phyloP scores from a whole-genome alignment of 768 basidiomycete genomes.

The Tulasnella calospora region DNA sequence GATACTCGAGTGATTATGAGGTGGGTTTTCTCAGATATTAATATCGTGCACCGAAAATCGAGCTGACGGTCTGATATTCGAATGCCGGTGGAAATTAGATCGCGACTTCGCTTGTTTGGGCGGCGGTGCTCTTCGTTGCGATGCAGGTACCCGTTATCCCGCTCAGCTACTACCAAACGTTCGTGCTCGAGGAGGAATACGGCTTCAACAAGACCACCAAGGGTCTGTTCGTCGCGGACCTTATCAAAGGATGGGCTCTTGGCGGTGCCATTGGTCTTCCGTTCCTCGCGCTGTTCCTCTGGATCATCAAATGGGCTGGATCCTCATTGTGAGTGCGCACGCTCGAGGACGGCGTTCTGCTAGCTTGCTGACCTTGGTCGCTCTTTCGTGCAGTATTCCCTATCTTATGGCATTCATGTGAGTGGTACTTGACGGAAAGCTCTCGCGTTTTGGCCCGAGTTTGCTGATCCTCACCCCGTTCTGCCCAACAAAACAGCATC shows the following conservation, averaged over 20 bases:
- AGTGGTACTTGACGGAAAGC: conserved; percentile 33
- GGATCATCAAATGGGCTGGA: conserved; percentile 89
- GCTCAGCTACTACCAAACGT: conserved; percentile 77
- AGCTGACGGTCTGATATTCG: background rate
- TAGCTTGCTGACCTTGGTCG: conserved; percentile 15
- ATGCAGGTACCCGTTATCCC: conserved; percentile 70
- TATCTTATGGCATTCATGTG: conserved; percentile 93
- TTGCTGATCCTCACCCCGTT: background rate
- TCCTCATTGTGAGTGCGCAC: conserved; percentile 53
- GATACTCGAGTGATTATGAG: conserved; percentile 68
- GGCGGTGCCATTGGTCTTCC: conserved; percentile 72
- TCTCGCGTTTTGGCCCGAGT: background rate
- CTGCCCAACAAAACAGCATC: conserved; percentile 46
- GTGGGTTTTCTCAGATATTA: conserved; percentile 41
- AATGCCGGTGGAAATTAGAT: conserved; percentile 50
- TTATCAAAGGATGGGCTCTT: conserved; percentile 73
- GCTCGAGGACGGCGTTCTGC: background rate
- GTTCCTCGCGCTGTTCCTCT: conserved; percentile 80
- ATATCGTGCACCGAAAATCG: too few relatives aligned
- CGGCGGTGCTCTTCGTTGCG: conserved; percentile 58
- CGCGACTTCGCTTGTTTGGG: conserved; percentile 73
- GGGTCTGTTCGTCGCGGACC: conserved; percentile 66
- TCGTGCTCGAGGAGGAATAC: conserved; percentile 89
- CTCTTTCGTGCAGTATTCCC: conserved; percentile 47
- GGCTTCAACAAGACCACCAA: conserved; percentile 96